Evolutionary conservation across 2,329 filamentous ascomycete genomes (phyloP).

Genomic region (Arthrobotrys pseudoclavata): DNA sequence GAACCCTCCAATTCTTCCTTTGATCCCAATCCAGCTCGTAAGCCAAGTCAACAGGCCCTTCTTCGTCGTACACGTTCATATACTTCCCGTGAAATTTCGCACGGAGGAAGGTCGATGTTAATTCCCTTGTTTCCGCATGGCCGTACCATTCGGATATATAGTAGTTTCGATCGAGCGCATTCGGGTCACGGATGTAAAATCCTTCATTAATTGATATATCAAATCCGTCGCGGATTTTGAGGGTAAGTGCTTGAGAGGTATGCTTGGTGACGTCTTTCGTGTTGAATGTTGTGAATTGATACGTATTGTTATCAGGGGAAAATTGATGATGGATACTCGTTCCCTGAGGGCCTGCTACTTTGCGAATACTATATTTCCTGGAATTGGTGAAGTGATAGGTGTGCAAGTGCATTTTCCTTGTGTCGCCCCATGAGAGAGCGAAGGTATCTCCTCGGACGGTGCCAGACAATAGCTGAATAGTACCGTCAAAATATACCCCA

Average conservation of each 20-base stretch:
- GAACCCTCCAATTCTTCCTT: conserved; percentile 30
- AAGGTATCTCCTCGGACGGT: conserved; percentile 39
- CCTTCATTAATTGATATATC: conserved; percentile 45
- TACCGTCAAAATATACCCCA: conserved; percentile 31
- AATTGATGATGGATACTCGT: background rate
- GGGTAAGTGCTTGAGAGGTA: background rate
- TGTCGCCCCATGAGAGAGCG: conserved; percentile 32
- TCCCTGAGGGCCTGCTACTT: conserved; percentile 7
- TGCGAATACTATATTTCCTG: conserved; percentile 4
- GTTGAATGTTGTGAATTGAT: background rate
- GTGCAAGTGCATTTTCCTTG: background rate
- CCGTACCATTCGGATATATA: conserved; percentile 7
- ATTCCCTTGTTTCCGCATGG: background rate
- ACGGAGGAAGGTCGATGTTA: conserved; percentile 12
- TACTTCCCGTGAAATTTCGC: conserved; percentile 25
- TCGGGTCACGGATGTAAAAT: conserved; percentile 24
- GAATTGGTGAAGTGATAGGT: conserved; percentile 27
- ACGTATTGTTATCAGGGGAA: background rate
- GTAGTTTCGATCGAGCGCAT: background rate
- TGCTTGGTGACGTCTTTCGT: background rate
- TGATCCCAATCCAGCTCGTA: conserved; percentile 34
- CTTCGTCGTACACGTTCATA: background rate
- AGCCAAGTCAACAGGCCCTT: conserved; percentile 25
- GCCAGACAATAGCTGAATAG: conserved; percentile 24
- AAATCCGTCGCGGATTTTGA: conserved; percentile 21